phyloP scores from a whole-genome alignment of 148 eudicot species.

The Amaranthus cruentus region DNA sequence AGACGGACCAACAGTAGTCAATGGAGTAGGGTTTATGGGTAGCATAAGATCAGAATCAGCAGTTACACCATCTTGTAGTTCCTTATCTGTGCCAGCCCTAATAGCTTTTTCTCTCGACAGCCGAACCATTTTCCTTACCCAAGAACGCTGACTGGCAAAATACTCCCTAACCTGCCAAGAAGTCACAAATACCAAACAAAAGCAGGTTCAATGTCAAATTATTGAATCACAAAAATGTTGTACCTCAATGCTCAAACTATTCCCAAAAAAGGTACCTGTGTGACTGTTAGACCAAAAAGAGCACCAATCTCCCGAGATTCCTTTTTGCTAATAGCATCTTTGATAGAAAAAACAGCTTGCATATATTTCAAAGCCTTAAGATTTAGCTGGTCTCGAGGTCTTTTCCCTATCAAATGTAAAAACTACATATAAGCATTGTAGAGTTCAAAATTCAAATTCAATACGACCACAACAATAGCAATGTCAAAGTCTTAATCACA shows the following conservation, averaged over 20 bases:
- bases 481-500: not conserved
- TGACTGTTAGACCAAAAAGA: constrained; percentile 80
- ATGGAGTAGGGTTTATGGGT: constrained; percentile 53
- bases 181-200: constrained; percentile 10
- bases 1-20: constrained; percentile 49
- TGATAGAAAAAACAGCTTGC: constrained; percentile 75
- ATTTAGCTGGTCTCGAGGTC: constrained; percentile 82
- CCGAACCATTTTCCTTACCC: constrained; percentile 70
- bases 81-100: constrained; percentile 28
- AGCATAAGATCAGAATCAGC: constrained; percentile 33
- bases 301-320: constrained; percentile 85
- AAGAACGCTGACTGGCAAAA: constrained; percentile 65
- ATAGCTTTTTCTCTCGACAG: constrained; percentile 63
- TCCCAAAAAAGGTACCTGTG: constrained; percentile 54
- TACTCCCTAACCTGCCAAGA: constrained; percentile 63
- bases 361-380: constrained; percentile 81
- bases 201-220: constrained; percentile 7
- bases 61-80: constrained; percentile 36
- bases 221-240: not conserved
- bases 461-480: not conserved
- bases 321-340: constrained; percentile 81
- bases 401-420: constrained; percentile 55
- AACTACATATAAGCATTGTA: not conserved
- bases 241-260: not conserved
- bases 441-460: not conserved